A percentile compares a stretch with the other conserved stretches of the same genome.
Conservation (phyloP, 306 rosid genomes). For the Medicago ruthenica region DNA sequence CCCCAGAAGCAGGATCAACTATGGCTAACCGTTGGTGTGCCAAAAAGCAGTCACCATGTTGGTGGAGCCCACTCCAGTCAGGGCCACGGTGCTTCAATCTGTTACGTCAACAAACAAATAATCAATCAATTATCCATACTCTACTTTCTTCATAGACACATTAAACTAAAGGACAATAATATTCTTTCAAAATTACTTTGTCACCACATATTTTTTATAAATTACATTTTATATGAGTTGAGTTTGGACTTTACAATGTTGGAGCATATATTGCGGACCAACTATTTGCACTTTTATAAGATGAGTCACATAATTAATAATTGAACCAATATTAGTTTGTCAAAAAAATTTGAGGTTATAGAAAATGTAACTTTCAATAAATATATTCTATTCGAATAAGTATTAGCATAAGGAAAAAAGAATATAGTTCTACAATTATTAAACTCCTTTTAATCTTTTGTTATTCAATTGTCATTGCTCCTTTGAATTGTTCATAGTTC, state of each 20-base stretch:
- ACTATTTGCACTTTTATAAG: too few species aligned
- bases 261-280: background rate
- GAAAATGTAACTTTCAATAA: background rate
- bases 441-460: background rate
- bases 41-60: conserved; percentile 79
- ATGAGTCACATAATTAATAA: too few species aligned
- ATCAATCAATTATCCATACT: background rate
- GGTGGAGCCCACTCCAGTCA: conserved; percentile 96
- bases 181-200: background rate
- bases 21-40: conserved; percentile 96
- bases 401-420: background rate
- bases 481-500: conserved; percentile 35
- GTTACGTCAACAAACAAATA: conserved; percentile 25
- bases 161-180: background rate
- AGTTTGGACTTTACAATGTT: background rate
- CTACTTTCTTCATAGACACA: background rate
- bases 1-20: conserved; percentile 97
- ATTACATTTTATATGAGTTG: background rate
- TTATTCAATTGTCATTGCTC: conserved; percentile 10
- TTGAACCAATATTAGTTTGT: background rate
- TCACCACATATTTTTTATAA: background rate
- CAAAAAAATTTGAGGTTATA: background rate
- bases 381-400: conserved; percentile 9
- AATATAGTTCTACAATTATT: conserved; percentile 15
- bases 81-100: conserved; percentile 98